Conservation (phyloP, 176 grass and related monocot genomes). For the Olyra latifolia region DNA sequence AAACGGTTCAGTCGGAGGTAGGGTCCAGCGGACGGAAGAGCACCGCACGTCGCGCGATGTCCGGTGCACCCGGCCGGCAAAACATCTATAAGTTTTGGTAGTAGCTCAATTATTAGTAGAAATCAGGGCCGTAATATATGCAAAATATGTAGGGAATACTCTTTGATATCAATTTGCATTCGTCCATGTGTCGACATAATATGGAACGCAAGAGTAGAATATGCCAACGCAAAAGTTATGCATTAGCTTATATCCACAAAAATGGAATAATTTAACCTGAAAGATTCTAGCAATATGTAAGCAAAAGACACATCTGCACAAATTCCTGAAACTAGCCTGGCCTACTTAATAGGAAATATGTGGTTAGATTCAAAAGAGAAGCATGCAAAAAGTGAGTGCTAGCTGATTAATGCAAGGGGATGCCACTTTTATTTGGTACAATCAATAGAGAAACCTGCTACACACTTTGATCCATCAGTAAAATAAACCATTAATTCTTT, state of each 20-base stretch:
- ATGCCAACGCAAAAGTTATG: slow-evolving; percentile 23
- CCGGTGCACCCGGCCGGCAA: too few species aligned
- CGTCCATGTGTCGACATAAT: slow-evolving; percentile 2
- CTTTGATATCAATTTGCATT: not conserved
- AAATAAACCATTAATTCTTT: slow-evolving; percentile 35
- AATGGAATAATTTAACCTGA: slow-evolving; percentile 28
- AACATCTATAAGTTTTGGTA: too few species aligned
- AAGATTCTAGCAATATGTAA: slow-evolving; percentile 35
- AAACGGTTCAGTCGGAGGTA: slow-evolving; percentile 64
- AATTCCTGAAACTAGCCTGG: slow-evolving; percentile 31
- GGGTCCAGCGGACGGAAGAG: slow-evolving; percentile 64
- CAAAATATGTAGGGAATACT: not conserved
- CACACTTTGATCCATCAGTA: slow-evolving; percentile 52
- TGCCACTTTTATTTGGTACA: slow-evolving; percentile 50
- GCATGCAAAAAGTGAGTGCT: slow-evolving; percentile 7
- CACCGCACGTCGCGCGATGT: slow-evolving; percentile 61
- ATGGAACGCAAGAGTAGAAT: slow-evolving; percentile 5
- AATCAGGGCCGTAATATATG: not conserved
- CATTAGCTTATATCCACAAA: slow-evolving; percentile 27
- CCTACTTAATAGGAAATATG: slow-evolving; percentile 37
- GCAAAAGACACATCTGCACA: slow-evolving; percentile 30
- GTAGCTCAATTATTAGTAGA: too few species aligned
- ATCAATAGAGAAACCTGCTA: slow-evolving; percentile 55
- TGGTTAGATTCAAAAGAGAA: slow-evolving; percentile 38
- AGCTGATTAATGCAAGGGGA: slow-evolving; percentile 30